phyloP scores from a whole-genome alignment of 345 rosid genomes.

The Noccaea caerulescens region DNA sequence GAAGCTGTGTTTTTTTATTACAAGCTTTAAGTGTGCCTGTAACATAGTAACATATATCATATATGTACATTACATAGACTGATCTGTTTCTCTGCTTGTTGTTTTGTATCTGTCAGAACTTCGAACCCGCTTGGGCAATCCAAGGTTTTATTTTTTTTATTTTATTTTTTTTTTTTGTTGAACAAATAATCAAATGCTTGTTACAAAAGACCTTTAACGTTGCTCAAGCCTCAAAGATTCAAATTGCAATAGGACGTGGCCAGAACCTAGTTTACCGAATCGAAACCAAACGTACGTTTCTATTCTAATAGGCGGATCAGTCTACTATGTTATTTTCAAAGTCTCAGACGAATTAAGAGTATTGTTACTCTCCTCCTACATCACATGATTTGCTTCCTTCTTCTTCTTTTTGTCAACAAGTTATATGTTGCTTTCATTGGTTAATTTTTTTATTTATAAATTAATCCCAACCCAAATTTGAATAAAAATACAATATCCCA shows the following conservation, averaged over 20 bases:
- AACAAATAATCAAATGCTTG: no score
- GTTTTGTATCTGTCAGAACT: constrained; percentile 9
- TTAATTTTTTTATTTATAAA: neutral
- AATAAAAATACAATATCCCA: neutral
- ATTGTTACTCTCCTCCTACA: neutral
- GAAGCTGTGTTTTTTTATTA: constrained; percentile 26
- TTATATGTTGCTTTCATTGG: constrained; percentile 17
- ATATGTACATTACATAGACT: constrained; percentile 1
- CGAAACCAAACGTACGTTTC: neutral
- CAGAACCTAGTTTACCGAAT: neutral
- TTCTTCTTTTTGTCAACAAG: neutral
- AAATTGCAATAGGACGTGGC: neutral
- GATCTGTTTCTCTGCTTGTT: constrained; percentile 12
- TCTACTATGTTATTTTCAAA: neutral
- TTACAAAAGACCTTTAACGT: neutral
- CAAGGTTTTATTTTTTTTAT: no score
- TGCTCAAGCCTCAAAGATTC: neutral
- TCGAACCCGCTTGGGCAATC: neutral
- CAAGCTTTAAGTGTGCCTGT: constrained; percentile 36
- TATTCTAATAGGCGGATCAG: neutral
- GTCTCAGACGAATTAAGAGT: neutral
- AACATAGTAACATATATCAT: constrained; percentile 18
- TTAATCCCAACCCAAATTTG: neutral
- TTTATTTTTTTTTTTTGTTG: no score
- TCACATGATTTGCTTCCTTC: constrained; percentile 11